Base-by-base conservation (phyloP, 2,329 filamentous ascomycete species). In the Penicillium sp. region DNA sequence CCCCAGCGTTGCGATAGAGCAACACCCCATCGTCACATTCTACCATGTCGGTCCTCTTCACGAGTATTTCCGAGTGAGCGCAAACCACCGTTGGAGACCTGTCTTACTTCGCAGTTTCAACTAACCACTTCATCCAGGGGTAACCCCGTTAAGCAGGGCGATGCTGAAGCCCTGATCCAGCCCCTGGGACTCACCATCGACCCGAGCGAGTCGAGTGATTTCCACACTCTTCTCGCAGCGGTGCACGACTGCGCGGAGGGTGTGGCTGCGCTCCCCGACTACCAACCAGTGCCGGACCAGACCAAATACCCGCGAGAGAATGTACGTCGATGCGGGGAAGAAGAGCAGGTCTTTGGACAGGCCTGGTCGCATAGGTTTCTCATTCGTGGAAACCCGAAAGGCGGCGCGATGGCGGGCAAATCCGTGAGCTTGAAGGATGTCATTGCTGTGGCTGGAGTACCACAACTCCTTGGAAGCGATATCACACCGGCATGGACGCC, bases 381-480 rank as follows among this genome's bases (percentile, higher is more conserved):
- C 3, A 80, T 82, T 36, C 65, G 65, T 37, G 76, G 65, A 21
- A 67, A 64, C 20, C 30, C 58, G 2, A 36, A 56, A 23, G 64
- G 55, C 12, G 63, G 61, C 3, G 26, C 46, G 3, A 50, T 80
- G n/a, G 67, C 55, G 45, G 77, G 75, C 0, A 82, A 78, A 43
- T 77, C 73, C 0, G 60, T 82, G 3, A 80, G 78, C 51, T 54
- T 84, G 12, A 84, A 84, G 59, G 81, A 84, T 55, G 80, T 79
- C 24, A 78, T 83, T 30, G 76, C 78, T 3, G 79, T 84, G 1
- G 79, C 79, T 1, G 78, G 75, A 0, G 78, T 84, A 1, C 80
- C 81, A 0, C 78, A 81, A 46, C 74, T 82, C 47, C 75, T 78
- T 34, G 80, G 81, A 0, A 83, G 76, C 34, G 77, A 82, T 54